Evolutionary conservation across 1,284 basidiomycete species (phyloP), one percentile per base, ranked within the genome.

Genomic region (Flammula alnicola): DNA sequence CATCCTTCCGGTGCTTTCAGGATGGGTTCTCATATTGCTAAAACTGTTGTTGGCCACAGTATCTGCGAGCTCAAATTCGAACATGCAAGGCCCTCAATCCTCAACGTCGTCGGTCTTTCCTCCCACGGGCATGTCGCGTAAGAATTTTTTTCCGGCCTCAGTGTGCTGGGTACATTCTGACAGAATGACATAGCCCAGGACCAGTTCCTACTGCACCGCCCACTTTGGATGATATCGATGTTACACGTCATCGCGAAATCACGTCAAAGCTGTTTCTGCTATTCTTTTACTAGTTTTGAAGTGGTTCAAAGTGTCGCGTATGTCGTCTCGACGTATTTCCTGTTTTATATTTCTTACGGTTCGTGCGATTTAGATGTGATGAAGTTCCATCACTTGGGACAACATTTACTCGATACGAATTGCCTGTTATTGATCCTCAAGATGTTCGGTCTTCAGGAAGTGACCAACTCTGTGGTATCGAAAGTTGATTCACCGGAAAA

Each of bases 301-400:
- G 66, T 99, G 97, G 97, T 98, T 98, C 80, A 99, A 98, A 70
- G 91, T 91, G 26, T 97, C 94, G 43, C 95, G 94, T 95, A 58
- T 68, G 89, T 49, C 5, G 9, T 19, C 32, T 26, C n/a, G 79
- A 3, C 32, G 9, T 30, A 6, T 30, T 41, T 23, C 16, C 36
- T 29, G 7, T 12, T 5, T 5, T 3, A 14, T 12, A n/a, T 14
- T 35, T 17, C 31, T 37, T 27, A 41, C 9, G 7, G 16, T n/a
- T 3, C 12, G 17, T 4, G 25, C 23, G 10, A 27, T 39, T 8
- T 52, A 95, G 93, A 99, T 72, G 87, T 91, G 25, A 95, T 99
- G 89, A 99, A 99, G 67, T 98, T 98, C 67, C 95, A 99, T 70
- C 94, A 98, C 69, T 79, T 99, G 25, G 93, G 94, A 5, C 95